Evolutionary conservation across 2,329 filamentous ascomycete species (phyloP).

Genomic region (Sphaerulina populicola): DNA sequence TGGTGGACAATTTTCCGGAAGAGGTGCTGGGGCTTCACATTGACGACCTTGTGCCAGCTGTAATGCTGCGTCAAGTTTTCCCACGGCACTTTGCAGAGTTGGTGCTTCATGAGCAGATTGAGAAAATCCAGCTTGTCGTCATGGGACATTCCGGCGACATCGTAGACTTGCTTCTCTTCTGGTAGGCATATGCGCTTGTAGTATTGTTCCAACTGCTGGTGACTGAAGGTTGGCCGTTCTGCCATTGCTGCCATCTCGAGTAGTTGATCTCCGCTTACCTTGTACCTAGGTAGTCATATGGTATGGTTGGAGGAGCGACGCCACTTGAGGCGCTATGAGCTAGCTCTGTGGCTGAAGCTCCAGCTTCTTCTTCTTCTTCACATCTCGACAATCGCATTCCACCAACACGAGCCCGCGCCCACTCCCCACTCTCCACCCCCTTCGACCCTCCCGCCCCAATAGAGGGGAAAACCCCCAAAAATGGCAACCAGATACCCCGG

Average conservation of each 20-base stretch:
- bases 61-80: slow-evolving; percentile 52
- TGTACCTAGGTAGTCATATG: too few species aligned
- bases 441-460: not conserved
- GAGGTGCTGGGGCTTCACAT: slow-evolving; percentile 43
- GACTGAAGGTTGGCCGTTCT: slow-evolving; percentile 10
- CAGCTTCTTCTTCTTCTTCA: too few species aligned
- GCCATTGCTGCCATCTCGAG: slow-evolving; percentile 1
- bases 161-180: slow-evolving; percentile 14
- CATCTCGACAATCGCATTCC: too few species aligned
- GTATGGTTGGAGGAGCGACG: too few species aligned
- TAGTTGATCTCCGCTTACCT: too few species aligned
- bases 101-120: slow-evolving; percentile 28
- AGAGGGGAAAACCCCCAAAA: too few species aligned
- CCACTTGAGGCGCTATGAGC: too few species aligned
- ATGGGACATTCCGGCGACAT: slow-evolving; percentile 16
- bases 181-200: slow-evolving; percentile 27
- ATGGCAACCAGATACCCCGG: slow-evolving; percentile 18
- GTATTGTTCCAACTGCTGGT: slow-evolving; percentile 23
- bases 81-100: slow-evolving; percentile 47
- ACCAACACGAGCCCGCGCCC: too few species aligned
- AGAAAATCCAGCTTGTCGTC: slow-evolving; percentile 21
- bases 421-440: not conserved
- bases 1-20: slow-evolving; percentile 46
- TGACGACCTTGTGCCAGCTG: slow-evolving; percentile 41
- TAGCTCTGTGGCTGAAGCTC: too few species aligned